Evolutionary conservation across 169 alveolate species (phyloP).

Genomic region (Eimeria falciformis): DNA sequence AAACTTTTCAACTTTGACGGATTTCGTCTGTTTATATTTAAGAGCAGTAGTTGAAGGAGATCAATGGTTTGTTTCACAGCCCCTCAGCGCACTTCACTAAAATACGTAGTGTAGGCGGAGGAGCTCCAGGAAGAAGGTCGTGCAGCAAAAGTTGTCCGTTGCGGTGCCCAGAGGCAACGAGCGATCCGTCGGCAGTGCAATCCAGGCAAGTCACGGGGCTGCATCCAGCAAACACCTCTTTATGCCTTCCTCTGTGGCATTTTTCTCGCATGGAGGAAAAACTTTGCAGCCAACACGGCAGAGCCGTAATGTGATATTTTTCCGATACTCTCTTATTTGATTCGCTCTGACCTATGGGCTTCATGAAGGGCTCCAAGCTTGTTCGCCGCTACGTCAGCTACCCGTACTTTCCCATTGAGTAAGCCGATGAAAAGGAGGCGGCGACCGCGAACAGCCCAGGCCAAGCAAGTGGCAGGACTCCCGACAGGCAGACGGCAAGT

Average conservation of each 20-base stretch:
- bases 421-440: slow-evolving; percentile 6
- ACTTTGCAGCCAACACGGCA: too few species aligned
- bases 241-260: too few species aligned
- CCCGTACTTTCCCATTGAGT: slow-evolving; percentile 5
- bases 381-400: background rate
- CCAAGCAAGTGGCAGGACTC: slow-evolving; percentile 34
- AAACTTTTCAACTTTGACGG: too few species aligned
- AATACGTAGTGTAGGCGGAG: background rate
- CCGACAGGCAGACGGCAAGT: slow-evolving; percentile 37
- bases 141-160: slow-evolving; percentile 7
- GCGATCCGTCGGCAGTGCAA: slow-evolving; percentile 32
- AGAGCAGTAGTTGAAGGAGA: too few species aligned
- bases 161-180: slow-evolving; percentile 53
- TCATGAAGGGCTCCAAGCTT: slow-evolving; percentile 27
- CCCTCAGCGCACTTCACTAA: background rate
- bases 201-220: slow-evolving; percentile 52
- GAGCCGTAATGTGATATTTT: too few species aligned
- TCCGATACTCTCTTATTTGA: too few species aligned
- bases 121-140: background rate
- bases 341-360: slow-evolving; percentile 6
- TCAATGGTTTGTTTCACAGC: background rate
- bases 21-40: too few species aligned
- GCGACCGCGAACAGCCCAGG: background rate
- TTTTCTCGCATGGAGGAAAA: too few species aligned
- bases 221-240: background rate